A percentile compares a stretch with the other conserved stretches of the same genome.
phyloP scores from a whole-genome alignment of 768 basidiomycete genomes.

The Mycena alexandri region DNA sequence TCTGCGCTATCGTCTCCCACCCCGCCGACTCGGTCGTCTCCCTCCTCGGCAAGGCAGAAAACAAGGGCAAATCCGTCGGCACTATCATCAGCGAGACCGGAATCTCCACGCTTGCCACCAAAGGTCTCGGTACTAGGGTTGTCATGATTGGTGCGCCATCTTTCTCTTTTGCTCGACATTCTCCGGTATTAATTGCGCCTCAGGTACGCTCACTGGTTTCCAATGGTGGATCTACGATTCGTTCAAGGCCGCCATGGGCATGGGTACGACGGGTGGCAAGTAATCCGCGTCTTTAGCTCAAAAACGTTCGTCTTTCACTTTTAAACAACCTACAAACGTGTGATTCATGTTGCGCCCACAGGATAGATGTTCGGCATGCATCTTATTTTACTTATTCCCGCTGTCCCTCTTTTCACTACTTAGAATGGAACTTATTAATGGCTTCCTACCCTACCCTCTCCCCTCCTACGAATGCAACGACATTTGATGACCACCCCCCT shows the following conservation, averaged over 20 bases:
- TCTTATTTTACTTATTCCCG: conserved; percentile 31
- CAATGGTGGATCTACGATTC: conserved; percentile 96
- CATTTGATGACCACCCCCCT: conserved; percentile 9
- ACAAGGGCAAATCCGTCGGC: conserved; percentile 85
- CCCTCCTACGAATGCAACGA: conserved; percentile 14
- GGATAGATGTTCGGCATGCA: conserved; percentile 24
- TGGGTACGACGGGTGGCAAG: conserved; percentile 92
- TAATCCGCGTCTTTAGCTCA: conserved; percentile 51
- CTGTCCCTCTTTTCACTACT: conserved; percentile 20
- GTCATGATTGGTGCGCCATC: conserved; percentile 78
- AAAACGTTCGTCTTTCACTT: conserved; percentile 24
- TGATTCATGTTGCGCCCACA: conserved; percentile 10
- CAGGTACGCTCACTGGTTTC: conserved; percentile 73
- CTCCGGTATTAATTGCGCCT: conserved; percentile 3
- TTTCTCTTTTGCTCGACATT: not conserved
- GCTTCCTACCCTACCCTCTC: conserved; percentile 7
- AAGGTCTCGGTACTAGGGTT: conserved; percentile 90
- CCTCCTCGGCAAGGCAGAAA: conserved; percentile 89
- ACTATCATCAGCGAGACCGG: conserved; percentile 81
- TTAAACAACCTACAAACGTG: conserved; percentile 16
- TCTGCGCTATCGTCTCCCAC: conserved; percentile 96
- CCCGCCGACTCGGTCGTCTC: conserved; percentile 96
- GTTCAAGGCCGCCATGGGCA: conserved; percentile 87
- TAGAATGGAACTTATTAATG: conserved; percentile 37
- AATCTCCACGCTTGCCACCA: conserved; percentile 73